Base-by-base conservation (phyloP, 1,139 yeast species). In the Diutina mesorugosa region DNA sequence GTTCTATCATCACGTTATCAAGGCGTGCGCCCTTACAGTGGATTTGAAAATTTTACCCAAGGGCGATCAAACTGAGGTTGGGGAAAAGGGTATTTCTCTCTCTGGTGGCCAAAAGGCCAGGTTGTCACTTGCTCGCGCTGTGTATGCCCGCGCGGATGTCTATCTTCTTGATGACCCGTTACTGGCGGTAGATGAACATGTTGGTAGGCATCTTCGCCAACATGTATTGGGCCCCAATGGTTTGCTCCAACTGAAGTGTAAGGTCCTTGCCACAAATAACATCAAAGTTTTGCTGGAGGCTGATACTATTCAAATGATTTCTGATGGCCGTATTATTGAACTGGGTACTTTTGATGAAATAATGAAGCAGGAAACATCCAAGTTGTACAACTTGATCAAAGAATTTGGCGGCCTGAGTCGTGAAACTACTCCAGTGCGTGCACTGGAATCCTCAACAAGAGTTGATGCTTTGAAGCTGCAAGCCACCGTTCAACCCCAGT, bases 51-150 rank as follows among this genome's bases (percentile, higher is more conserved):
- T 86, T 46, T 75, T 93, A 56, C 88, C 96, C 3, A 88, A 89
- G 66, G 97, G 98, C 55, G 98, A 93, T 68, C 74, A 76, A 57
- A 91, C 99, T 2, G 81, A 87, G 65, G 98, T 93, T 56, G 99
- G 99, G 61, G 99, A 93, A 72, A 93, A 91, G 72, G 99, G 99
- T 64, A 90, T 93, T 58, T 89, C 97, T 14, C 76, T 93, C 58
- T 89, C 97, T 55, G 99, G 99, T 59, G 99, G 99, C 54, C 98
- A 93, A 70, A 93, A 91, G 75, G 97, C 98, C 1, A 84, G 99
- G 70, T 74, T 93, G 56, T 84, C 96, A 2, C 78, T 93, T 60
- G 98, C 98, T 1, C 81, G 99, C 69, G 97, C 98, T 30, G 97
- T 93, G 8, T 93, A 93, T 69, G 84, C 97, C 2, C 81, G 97